These are phyloP conservation scores for Filobasidium floriforme DNA, from an alignment of 768 basidiomycete species.

Conservation along the genomic window DNA sequence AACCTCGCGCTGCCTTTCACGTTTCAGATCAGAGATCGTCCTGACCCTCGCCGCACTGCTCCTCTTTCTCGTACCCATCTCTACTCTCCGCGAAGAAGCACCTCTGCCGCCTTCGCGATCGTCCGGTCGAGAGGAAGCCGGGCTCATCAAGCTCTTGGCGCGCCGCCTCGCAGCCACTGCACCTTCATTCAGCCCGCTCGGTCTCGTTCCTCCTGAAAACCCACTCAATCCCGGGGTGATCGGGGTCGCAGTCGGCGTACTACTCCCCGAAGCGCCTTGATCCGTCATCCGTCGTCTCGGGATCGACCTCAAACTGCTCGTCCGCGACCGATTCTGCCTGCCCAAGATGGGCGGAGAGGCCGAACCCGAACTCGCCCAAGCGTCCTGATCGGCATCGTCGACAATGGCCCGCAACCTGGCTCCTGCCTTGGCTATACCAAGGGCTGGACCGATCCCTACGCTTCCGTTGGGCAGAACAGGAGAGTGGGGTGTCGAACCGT, in stretches of 20 bases:
- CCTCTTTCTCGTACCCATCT: neutral
- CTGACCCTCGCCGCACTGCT: neutral
- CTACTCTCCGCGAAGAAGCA: no score
- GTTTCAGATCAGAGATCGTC: neutral
- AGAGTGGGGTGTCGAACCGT: neutral
- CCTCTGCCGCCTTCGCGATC: no score
- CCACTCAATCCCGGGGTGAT: no score
- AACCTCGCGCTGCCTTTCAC: neutral
- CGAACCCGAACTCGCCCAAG: no score
- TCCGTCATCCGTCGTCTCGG: neutral
- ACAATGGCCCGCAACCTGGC: neutral
- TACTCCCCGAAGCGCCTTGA: neutral
- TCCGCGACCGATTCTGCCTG: neutral
- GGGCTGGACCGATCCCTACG: conserved; percentile 4
- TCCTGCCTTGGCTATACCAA: neutral
- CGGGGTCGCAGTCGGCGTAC: neutral
- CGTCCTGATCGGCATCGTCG: neutral
- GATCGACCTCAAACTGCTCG: neutral
- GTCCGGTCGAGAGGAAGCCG: neutral
- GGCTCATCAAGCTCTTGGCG: neutral
- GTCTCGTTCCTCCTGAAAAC: no score
- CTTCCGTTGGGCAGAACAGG: neutral
- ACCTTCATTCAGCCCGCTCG: no score
- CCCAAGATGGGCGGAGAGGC: neutral
- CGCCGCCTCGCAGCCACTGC: neutral